phyloP scores from a whole-genome alignment of 805 yeast species.

The Wickerhamia fluorescens region DNA sequence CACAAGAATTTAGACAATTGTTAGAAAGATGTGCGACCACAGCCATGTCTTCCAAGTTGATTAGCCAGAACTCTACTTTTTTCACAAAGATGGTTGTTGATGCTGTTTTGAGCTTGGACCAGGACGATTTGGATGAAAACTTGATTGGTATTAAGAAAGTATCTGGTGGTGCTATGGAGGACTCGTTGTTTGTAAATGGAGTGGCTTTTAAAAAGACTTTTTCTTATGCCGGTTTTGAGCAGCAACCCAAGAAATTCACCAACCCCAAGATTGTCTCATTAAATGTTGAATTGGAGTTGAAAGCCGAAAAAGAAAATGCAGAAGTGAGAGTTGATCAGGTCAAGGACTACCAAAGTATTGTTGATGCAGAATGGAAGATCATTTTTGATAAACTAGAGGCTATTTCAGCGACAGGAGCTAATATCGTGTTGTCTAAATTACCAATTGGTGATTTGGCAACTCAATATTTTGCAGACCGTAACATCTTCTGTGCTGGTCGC shows the following conservation, averaged over 20 bases:
- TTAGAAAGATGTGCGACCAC: slow-evolving; percentile 92
- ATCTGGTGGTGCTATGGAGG: slow-evolving; percentile 95
- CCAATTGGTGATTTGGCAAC: slow-evolving; percentile 99
- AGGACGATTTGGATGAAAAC: slow-evolving; percentile 76
- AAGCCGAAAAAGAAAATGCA: slow-evolving; percentile 98
- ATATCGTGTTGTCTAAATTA: slow-evolving; percentile 84
- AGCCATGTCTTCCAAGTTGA: slow-evolving; percentile 94
- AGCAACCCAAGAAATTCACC: slow-evolving; percentile 82
- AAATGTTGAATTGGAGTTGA: slow-evolving; percentile 91
- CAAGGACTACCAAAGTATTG: slow-evolving; percentile 88
- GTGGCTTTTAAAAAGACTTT: slow-evolving; percentile 97
- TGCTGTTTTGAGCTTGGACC: slow-evolving; percentile 84
- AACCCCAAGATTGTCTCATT: slow-evolving; percentile 79
- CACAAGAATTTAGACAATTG: slow-evolving; percentile 52
- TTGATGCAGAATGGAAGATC: slow-evolving; percentile 98
- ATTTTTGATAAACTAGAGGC: slow-evolving; percentile 81
- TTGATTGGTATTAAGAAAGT: slow-evolving; percentile 92
- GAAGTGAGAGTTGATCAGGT: slow-evolving; percentile 95
- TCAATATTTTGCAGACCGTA: slow-evolving; percentile 93
- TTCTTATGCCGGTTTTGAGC: slow-evolving; percentile 97
- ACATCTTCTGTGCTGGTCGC: slow-evolving; percentile 96
- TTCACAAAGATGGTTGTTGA: slow-evolving; percentile 96
- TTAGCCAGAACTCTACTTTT: slow-evolving; percentile 78
- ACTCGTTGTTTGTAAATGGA: slow-evolving; percentile 81
- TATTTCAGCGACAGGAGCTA: slow-evolving; percentile 79